Percentiles rank a stretch among this genome's conserved stretches.
These are phyloP conservation scores for Phyllosticta citrichinensis DNA, from an alignment of 2,329 filamentous ascomycete species.

Conservation along the genomic window DNA sequence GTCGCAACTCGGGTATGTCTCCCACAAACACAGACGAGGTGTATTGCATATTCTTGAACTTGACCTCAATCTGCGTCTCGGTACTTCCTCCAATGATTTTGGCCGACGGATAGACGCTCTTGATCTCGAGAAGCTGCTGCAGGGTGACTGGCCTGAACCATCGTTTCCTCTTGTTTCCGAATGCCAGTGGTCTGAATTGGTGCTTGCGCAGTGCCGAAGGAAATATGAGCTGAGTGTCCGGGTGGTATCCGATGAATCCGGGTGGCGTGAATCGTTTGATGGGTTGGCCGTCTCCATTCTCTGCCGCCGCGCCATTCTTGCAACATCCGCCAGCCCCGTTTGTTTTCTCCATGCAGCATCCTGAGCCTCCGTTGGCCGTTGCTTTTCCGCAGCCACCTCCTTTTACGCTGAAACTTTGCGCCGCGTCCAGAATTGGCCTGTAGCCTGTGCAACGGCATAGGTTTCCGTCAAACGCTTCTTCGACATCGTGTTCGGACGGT, in stretches of 20 bases:
- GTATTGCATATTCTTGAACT: constrained; percentile 92
- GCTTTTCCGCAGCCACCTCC: constrained; percentile 44
- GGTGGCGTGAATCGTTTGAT: constrained; percentile 67
- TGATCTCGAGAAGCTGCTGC: constrained; percentile 83
- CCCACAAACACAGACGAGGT: constrained; percentile 84
- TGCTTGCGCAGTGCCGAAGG: constrained; percentile 77
- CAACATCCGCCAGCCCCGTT: constrained; percentile 32
- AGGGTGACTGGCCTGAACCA: constrained; percentile 89
- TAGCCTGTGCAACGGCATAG: constrained; percentile 94
- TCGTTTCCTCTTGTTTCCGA: constrained; percentile 88
- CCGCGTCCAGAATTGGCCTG: constrained; percentile 84
- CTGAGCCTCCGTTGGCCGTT: constrained; percentile 47
- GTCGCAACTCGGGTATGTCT: constrained; percentile 80
- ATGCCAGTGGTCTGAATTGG: constrained; percentile 68
- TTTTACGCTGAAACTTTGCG: constrained; percentile 69
- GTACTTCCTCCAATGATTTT: constrained; percentile 95
- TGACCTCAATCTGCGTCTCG: constrained; percentile 96
- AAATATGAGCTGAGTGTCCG: constrained; percentile 91
- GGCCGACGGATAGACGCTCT: constrained; percentile 69
- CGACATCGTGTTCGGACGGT: constrained; percentile 72
- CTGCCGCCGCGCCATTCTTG: constrained; percentile 25
- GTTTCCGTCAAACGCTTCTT: constrained; percentile 96
- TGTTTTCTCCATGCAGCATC: constrained; percentile 61
- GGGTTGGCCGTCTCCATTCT: constrained; percentile 33
- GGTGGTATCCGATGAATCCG: constrained; percentile 87